Evolutionary conservation across 306 rosid genomes (phyloP), one percentile per base, ranked within the genome.

Genomic region (Urtica urens): DNA sequence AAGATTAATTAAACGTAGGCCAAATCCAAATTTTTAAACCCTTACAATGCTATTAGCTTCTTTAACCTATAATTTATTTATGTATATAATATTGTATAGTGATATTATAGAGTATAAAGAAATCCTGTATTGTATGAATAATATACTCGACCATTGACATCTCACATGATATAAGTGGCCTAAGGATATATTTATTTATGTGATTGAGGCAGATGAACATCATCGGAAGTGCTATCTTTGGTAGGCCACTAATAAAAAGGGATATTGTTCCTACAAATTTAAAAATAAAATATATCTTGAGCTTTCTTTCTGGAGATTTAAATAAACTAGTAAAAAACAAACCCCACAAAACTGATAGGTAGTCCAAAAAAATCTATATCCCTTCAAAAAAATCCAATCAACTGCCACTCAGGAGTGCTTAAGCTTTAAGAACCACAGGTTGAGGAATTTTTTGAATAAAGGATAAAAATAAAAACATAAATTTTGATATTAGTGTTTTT

Each of bases 401-500:
- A 16, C 27, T 43, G 23, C 44, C 33, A 63, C 68, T 25, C 24
- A 48, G 17, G 43, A 30, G 17, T 27, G 23, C 9, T 13, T 23
- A 13, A 21, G 42, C 42, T 50, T 34, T 42, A 38, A 41, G 25
- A 45, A 43, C 55, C 73, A 35, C 41, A 33, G 35, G 14, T 20
- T 33, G 55, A 37, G 71, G 68, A 55, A 61, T 40, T 55, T 43
- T 60, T 16, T 60, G 46, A 49, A 48, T 49, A 48, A 54, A 49
- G 22, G 28, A 23, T 38, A 23, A 35, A 48, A 28, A 46, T 25
- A 12, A 20, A 5, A 13, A 3, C 28, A 38, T 19, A 20, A 20
- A 39, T 11, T 14, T 27, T 62, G 37, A 3, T 26, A 47, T 53
- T 25, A n/a, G 12, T 68, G 61, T 49, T 55, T 49, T 59, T 49